Evolutionary conservation across 257 asterid genomes (phyloP).

Genomic region (Jacaranda copaia): DNA sequence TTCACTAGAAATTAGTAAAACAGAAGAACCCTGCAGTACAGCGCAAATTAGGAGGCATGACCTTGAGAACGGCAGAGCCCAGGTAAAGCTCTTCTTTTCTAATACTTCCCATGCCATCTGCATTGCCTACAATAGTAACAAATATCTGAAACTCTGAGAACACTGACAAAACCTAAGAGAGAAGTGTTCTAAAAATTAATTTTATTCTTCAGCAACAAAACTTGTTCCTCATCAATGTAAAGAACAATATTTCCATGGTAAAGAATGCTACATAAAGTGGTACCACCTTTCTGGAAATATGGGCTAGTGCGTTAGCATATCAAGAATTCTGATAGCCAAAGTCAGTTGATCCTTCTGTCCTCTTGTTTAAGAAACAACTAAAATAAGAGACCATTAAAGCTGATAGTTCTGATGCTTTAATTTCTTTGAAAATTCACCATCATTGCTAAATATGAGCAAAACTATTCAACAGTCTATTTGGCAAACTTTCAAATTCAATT

Average conservation of each 20-base stretch:
- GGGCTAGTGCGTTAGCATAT: background rate
- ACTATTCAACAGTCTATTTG: too few species aligned
- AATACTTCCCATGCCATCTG: constrained; percentile 76
- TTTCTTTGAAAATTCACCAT: too few species aligned
- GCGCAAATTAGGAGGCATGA: constrained; percentile 29
- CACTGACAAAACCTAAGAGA: background rate
- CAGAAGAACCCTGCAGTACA: background rate
- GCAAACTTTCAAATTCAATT: too few species aligned
- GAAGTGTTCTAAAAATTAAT: too few species aligned
- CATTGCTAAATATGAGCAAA: too few species aligned
- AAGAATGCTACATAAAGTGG: background rate
- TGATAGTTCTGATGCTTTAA: too few species aligned
- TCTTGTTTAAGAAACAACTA: too few species aligned
- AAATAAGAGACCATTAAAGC: too few species aligned
- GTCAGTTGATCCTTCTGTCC: too few species aligned
- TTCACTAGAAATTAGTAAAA: background rate
- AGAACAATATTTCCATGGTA: too few species aligned
- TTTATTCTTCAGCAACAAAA: too few species aligned
- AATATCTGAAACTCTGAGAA: constrained; percentile 19
- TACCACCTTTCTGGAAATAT: background rate
- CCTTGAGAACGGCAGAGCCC: constrained; percentile 86
- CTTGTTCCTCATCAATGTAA: too few species aligned
- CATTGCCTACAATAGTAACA: constrained; percentile 62
- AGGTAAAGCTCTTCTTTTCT: constrained; percentile 83
- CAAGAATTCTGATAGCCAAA: background rate